Conservation (phyloP, 2,329 filamentous ascomycete genomes). For the Fusarium foetens region DNA sequence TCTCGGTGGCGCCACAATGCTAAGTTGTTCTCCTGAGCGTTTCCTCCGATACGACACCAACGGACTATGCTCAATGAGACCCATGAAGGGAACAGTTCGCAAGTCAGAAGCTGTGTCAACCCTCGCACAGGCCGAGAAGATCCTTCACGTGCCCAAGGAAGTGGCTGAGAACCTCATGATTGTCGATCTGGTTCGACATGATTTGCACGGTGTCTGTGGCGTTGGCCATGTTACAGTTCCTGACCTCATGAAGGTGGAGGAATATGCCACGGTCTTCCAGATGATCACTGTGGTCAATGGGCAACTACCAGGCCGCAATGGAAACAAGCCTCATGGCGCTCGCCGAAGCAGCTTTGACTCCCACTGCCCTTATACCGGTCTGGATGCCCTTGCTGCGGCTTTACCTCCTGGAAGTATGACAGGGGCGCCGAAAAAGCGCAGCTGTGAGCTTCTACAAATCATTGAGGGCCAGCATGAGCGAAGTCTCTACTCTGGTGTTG, state of each 20-base stretch:
- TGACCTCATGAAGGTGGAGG: constrained; percentile 86
- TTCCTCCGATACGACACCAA: constrained; percentile 71
- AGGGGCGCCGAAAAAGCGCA: constrained; percentile 92
- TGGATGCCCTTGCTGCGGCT: constrained; percentile 80
- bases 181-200: constrained; percentile 93
- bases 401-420: constrained; percentile 96
- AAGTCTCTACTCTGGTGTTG: constrained; percentile 85
- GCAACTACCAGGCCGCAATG: constrained; percentile 54
- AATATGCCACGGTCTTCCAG: constrained; percentile 90
- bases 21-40: constrained; percentile 88
- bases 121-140: constrained; percentile 74
- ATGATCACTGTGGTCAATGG: constrained; percentile 91
- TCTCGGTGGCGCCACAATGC: constrained; percentile 74
- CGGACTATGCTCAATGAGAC: constrained; percentile 80
- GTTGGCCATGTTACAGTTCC: constrained; percentile 77
- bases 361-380: constrained; percentile 61
- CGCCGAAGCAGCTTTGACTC: constrained; percentile 8
- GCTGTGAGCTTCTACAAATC: constrained; percentile 80
- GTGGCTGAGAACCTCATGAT: constrained; percentile 98
- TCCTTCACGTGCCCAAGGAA: constrained; percentile 86
- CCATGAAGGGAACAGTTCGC: constrained; percentile 96
- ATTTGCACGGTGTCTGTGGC: constrained; percentile 86
- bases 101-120: constrained; percentile 75
- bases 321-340: constrained; percentile 21
- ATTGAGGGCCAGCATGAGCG: constrained; percentile 73